Evolutionary conservation across 805 yeast genomes (phyloP).

Genomic region (Ogataea wickerhamii): DNA sequence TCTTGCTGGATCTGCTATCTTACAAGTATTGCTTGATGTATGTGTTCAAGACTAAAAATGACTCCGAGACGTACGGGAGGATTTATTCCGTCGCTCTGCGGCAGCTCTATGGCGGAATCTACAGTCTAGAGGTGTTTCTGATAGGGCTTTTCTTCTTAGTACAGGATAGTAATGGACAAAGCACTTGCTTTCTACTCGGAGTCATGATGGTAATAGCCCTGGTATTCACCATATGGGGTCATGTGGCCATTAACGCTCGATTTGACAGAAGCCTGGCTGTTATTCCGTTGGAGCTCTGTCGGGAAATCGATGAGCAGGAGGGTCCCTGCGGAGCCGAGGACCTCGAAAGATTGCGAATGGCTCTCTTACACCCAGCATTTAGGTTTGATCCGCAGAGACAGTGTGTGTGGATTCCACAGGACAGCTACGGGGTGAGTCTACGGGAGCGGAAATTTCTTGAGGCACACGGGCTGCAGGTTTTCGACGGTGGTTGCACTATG

Average conservation of each 20-base stretch:
- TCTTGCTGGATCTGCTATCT: conserved; percentile 55
- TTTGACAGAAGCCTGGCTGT: conserved; percentile 35
- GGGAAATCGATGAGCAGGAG: conserved; percentile 9
- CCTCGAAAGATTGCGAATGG: conserved; percentile 7
- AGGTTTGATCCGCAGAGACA: conserved; percentile 21
- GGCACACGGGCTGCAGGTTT: conserved; percentile 19
- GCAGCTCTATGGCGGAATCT: conserved; percentile 77
- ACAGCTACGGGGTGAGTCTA: conserved; percentile 30
- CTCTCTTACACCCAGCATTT: conserved; percentile 24
- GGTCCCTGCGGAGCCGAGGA: conserved; percentile 4
- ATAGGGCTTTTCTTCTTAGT: conserved; percentile 72
- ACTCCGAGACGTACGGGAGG: conserved; percentile 64
- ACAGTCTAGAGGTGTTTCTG: conserved; percentile 74
- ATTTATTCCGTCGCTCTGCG: conserved; percentile 71
- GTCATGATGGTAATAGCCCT: conserved; percentile 49
- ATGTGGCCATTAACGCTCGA: conserved; percentile 46
- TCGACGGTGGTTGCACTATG: conserved; percentile 18
- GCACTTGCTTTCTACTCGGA: conserved; percentile 45
- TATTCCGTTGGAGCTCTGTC: conserved; percentile 33
- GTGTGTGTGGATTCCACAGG: conserved; percentile 30
- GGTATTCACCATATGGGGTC: conserved; percentile 53
- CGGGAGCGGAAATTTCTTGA: conserved; percentile 23
- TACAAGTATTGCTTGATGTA: conserved; percentile 66
- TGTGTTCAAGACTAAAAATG: conserved; percentile 48
- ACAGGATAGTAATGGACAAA: conserved; percentile 43